Evolutionary conservation across 768 basidiomycete genomes (phyloP).

Genomic region (Boletus rubescentipes): DNA sequence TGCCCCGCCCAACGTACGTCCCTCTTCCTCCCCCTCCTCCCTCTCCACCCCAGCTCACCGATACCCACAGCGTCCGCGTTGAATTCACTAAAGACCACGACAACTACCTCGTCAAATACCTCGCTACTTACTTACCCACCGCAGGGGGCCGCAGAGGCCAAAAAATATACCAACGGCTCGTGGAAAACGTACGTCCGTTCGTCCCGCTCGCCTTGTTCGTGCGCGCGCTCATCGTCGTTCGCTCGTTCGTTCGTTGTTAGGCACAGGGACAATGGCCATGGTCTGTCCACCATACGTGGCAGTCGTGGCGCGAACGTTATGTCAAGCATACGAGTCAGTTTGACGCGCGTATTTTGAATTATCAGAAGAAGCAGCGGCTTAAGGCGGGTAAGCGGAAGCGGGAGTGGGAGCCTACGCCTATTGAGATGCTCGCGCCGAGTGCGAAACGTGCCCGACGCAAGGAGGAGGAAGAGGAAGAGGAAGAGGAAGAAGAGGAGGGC

Average conservation of each 20-base stretch:
- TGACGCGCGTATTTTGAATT: constrained; percentile 41
- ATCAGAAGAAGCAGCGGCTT: constrained; percentile 35
- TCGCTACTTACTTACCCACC: constrained; percentile 48
- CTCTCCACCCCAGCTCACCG: neutral
- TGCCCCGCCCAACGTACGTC: constrained; percentile 4
- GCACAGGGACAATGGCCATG: constrained; percentile 46
- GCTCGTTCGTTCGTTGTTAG: no score
- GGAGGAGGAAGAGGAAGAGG: neutral
- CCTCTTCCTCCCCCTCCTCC: no score
- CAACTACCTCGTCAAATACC: constrained; percentile 40
- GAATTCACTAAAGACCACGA: constrained; percentile 43
- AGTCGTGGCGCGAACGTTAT: constrained; percentile 68
- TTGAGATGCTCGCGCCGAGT: neutral
- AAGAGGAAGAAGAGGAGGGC: neutral
- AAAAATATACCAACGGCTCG: constrained; percentile 42
- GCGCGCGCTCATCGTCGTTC: neutral
- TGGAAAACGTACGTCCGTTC: constrained; percentile 42
- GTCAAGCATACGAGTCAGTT: constrained; percentile 42
- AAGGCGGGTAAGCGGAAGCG: constrained; percentile 7
- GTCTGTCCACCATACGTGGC: constrained; percentile 51
- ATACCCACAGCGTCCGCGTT: constrained; percentile 18
- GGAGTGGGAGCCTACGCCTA: neutral
- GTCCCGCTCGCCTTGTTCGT: neutral
- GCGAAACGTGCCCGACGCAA: constrained; percentile 12
- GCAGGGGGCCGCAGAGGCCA: constrained; percentile 45